Evolutionary conservation across 345 rosid genomes (phyloP), one percentile per base, ranked within the genome.

Genomic region (Balakata baccata): DNA sequence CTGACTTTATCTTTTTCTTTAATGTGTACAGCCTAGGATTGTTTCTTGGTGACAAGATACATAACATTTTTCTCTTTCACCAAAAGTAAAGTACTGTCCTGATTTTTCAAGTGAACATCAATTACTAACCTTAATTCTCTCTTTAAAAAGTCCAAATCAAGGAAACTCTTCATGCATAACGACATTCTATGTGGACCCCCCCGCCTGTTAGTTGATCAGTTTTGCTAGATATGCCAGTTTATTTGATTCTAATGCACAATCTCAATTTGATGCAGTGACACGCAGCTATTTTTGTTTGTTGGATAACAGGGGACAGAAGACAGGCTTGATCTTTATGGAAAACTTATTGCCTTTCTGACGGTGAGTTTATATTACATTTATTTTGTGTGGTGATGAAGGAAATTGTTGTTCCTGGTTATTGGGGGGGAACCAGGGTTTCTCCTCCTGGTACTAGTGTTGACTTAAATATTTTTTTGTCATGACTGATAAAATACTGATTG

Each of bases 11-110:
- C 57, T 75, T 79, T 56, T 75, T 69, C 78, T 71, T 67, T 45
- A 43, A 43, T 10, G 47, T 43, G 89, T 89, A 89, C 89, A 86
- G 87, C 78, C 78, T 81, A 81, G 86, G 85, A 82, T 79, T 79
- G 72, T 83, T 87, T 85, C 74, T 29, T 29, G 78, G 71, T 81
- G 84, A 80, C 85, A 78, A 80, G 80, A 76, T 77, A 78, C 78
- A 70, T 60, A 77, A 74, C 71, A 81, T 64, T 73, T 75, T 68
- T 82, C 70, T 79, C 68, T 52, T 66, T 64, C 34, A 68, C 76
- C 13, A 66, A 72, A 77, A 77, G 62, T 71, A 71, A 47, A 74
- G 47, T 63, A 62, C 77, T 70, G 41, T 74, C 73, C 79, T 75
- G 71, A 81, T 73, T 80, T 74, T 82, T 81, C 52, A 41, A 67